phyloP scores from a whole-genome alignment of 2,329 filamentous ascomycete species.

The Uncinocarpus reesii region DNA sequence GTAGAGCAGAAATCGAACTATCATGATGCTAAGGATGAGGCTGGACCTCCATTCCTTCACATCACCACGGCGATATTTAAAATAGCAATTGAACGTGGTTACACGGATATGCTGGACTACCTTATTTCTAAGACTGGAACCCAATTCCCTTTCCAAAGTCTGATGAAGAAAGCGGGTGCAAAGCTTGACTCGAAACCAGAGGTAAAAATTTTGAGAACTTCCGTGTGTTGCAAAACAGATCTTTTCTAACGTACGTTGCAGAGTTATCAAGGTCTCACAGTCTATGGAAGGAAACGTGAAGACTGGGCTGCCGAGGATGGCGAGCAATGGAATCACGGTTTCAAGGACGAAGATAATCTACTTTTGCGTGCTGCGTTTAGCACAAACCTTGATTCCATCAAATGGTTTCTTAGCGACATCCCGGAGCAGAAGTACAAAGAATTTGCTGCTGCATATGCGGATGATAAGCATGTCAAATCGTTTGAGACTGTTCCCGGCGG shows the following conservation, averaged over 20 bases:
- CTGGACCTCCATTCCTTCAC: slow-evolving; percentile 19
- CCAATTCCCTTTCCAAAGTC: slow-evolving; percentile 54
- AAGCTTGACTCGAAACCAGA: slow-evolving; percentile 46
- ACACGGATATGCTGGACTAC: slow-evolving; percentile 49
- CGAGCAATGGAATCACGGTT: neutral
- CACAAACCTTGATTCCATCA: slow-evolving; percentile 56
- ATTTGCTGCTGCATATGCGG: slow-evolving; percentile 52
- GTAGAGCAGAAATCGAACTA: slow-evolving; percentile 44
- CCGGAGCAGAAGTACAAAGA: slow-evolving; percentile 58
- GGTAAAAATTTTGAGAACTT: neutral
- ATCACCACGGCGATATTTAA: slow-evolving; percentile 24
- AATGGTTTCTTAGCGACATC: slow-evolving; percentile 67
- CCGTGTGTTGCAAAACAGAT: neutral
- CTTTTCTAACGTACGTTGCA: slow-evolving; percentile 22
- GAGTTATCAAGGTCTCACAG: slow-evolving; percentile 63
- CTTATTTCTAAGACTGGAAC: slow-evolving; percentile 56
- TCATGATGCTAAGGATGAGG: slow-evolving; percentile 24
- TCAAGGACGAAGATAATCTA: slow-evolving; percentile 15
- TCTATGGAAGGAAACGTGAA: slow-evolving; percentile 58
- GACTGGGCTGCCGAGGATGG: slow-evolving; percentile 59
- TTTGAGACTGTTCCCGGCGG: slow-evolving; percentile 51
- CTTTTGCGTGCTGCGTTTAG: slow-evolving; percentile 26
- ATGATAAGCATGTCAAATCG: slow-evolving; percentile 53
- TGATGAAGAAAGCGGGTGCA: slow-evolving; percentile 55
- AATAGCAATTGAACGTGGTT: slow-evolving; percentile 34